Base-by-base conservation (phyloP, 257 asterid species). In the Prunella vulgaris region DNA sequence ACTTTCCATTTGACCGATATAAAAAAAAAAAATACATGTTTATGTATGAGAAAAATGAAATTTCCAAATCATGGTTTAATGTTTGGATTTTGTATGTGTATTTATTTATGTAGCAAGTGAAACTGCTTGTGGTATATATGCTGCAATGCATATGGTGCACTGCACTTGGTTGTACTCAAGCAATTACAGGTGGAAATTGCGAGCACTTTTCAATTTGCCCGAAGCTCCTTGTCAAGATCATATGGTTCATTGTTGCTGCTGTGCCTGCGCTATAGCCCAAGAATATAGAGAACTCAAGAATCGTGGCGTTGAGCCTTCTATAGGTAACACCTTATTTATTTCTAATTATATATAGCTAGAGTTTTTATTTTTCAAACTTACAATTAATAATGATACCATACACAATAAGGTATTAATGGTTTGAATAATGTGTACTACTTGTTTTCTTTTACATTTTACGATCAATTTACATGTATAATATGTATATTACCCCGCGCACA, bases 201-300 rank as follows among this genome's bases (percentile, higher is more conserved):
- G 85, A 2, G 70, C 64, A 60, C 51, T 81, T 3, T 81, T 63
- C 70, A 64, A 68, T 20, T 71, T 81, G 12, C 81, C 79, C 5
- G 85, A 81, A 70, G 60, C 66, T 1, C 85, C 83, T 8, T 81
- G 60, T 24, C 60, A 65, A 1, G 85, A 81, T 74, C 7, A 14
- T 7, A 35, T 72, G 68, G 73, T 68, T 46, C 80, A 79, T 37
- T 75, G 83, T 18, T 78, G 81, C 49, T 81, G 85, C 60, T 81
- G 85, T 8, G 53, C 76, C 7, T 81, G 85, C 37, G 83, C 74
- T 32, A 59, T 78, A 2, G 71, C 44, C 56, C 85, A 81, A 66
- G 83, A 81, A 18, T 81, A 75, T 32, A 68, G 85, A 62, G 85
- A 81, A 58, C 85, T 81, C 64, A 59, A 58, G 65, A 81, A 75